Percentiles rank a stretch among this genome's conserved stretches.
These are phyloP conservation scores for Biscutella laevigata DNA, from an alignment of 441 rosid species.

Conservation along the genomic window DNA sequence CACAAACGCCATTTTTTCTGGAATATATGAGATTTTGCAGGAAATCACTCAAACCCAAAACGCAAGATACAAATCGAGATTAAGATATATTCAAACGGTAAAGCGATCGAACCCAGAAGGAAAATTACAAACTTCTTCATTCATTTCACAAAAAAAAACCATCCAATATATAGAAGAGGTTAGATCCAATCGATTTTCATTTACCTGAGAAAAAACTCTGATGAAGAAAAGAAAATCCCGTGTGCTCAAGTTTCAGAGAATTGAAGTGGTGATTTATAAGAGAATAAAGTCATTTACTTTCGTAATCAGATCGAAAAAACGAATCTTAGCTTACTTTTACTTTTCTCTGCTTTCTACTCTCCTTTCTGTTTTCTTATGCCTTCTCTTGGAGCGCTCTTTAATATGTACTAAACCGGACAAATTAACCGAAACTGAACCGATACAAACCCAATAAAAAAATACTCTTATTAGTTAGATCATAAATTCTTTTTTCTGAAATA, in stretches of 20 bases:
- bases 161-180: neutral
- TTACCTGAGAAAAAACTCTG: conserved; percentile 21
- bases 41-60: neutral
- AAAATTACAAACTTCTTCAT: neutral
- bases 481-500: too few relatives aligned
- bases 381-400: too few relatives aligned
- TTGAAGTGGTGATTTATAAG: neutral
- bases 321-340: conserved; percentile 17
- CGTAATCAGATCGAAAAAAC: conserved; percentile 7
- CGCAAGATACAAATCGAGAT: neutral
- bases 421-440: too few relatives aligned
- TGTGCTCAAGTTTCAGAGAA: conserved; percentile 8
- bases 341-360: conserved; percentile 17
- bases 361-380: too few relatives aligned
- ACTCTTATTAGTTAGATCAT: too few relatives aligned
- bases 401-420: too few relatives aligned
- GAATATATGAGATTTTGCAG: neutral
- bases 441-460: too few relatives aligned
- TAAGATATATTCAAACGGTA: neutral
- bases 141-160: neutral
- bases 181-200: neutral
- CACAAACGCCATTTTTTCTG: conserved; percentile 63
- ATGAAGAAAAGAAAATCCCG: neutral
- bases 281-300: conserved; percentile 4
- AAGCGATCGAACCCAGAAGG: neutral